Conservation (phyloP, 805 yeast genomes). For the Zygosaccharomyces lentus region DNA sequence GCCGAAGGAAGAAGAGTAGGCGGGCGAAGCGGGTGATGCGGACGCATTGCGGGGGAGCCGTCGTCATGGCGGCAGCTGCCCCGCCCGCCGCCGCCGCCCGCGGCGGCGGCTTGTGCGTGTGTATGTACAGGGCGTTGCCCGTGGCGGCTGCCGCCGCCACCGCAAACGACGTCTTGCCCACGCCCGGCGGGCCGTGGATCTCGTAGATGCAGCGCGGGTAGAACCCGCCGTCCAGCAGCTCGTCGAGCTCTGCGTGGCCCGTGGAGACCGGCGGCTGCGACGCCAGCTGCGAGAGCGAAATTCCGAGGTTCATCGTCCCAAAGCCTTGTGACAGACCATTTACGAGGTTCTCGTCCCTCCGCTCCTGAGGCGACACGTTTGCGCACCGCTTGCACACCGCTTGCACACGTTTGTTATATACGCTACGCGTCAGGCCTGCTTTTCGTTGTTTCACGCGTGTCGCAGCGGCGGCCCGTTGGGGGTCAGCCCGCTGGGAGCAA, state of each 20-base stretch:
- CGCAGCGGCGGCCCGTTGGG: neutral
- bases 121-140: constrained; percentile 30
- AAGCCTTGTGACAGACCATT: neutral
- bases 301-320: constrained; percentile 31
- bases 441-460: neutral
- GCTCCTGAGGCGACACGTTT: neutral
- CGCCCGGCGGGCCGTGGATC: constrained; percentile 35
- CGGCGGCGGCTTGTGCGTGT: constrained; percentile 21
- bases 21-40: constrained; percentile 25
- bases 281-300: constrained; percentile 33
- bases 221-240: constrained; percentile 24
- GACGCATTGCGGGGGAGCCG: constrained; percentile 2
- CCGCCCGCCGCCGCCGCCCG: neutral
- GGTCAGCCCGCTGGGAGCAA: too few species aligned
- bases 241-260: constrained; percentile 25
- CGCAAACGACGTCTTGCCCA: constrained; percentile 30
- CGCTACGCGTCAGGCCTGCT: too few species aligned
- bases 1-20: constrained; percentile 24
- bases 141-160: constrained; percentile 11
- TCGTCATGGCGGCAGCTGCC: neutral
- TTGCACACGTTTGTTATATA: too few species aligned
- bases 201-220: constrained; percentile 31
- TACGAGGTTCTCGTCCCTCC: too few species aligned
- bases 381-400: neutral
- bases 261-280: constrained; percentile 23